Evolutionary conservation across 768 basidiomycete species (phyloP).

Genomic region (Rickenella mellea): DNA sequence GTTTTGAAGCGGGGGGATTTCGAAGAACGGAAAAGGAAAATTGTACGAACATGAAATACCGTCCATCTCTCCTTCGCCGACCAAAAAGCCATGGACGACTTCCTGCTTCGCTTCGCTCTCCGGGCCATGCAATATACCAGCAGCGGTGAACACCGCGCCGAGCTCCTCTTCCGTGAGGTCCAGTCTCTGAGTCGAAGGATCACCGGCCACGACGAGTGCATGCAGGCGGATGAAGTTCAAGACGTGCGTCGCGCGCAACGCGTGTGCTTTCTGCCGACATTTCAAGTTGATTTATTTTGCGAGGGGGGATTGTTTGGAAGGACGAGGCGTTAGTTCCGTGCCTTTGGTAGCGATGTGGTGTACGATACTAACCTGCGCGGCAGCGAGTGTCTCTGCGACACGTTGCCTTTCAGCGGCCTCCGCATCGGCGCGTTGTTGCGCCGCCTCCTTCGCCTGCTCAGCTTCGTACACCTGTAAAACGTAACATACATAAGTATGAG

Average conservation of each 20-base stretch:
- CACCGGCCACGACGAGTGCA: constrained; percentile 34
- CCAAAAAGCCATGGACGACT: constrained; percentile 45
- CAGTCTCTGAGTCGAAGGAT: constrained; percentile 31
- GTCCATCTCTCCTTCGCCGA: constrained; percentile 48
- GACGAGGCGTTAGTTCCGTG: too few species aligned
- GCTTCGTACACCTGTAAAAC: constrained; percentile 47
- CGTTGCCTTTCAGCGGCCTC: constrained; percentile 49
- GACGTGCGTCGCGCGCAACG: constrained; percentile 37
- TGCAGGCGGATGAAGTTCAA: constrained; percentile 54
- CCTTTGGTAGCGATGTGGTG: neutral
- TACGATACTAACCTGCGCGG: constrained; percentile 41
- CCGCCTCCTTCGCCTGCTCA: constrained; percentile 47
- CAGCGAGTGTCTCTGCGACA: constrained; percentile 44
- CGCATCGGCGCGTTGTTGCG: constrained; percentile 42
- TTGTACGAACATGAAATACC: constrained; percentile 52
- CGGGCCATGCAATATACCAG: constrained; percentile 46
- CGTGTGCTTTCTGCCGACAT: constrained; percentile 33
- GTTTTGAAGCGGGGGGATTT: constrained; percentile 3
- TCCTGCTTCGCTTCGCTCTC: constrained; percentile 40
- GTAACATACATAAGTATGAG: neutral
- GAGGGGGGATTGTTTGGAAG: neutral
- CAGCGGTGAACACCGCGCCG: constrained; percentile 41
- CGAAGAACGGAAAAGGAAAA: constrained; percentile 1
- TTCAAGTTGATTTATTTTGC: constrained; percentile 2
- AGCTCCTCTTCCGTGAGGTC: constrained; percentile 43